These are phyloP conservation scores for Coleophoma cylindrospora DNA, from an alignment of 2,329 filamentous ascomycete genomes.

Conservation along the genomic window DNA sequence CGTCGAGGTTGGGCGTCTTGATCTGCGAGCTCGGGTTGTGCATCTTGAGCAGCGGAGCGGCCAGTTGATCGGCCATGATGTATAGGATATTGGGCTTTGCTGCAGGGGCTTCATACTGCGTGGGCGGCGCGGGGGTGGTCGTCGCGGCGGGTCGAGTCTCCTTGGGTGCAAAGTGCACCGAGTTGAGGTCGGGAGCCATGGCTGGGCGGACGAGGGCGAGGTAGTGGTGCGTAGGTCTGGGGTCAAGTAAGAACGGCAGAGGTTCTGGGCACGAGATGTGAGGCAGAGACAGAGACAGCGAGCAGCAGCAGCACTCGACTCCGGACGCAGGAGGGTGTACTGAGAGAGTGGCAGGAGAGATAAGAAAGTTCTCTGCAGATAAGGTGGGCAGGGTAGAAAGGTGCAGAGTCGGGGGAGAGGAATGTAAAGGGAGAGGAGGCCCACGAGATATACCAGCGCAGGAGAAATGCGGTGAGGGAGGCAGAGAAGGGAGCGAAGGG, in stretches of 20 bases:
- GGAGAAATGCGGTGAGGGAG: not conserved
- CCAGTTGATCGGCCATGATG: slow-evolving; percentile 96
- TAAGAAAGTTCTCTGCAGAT: not conserved
- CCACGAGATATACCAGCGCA: not conserved
- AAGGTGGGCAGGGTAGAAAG: not conserved
- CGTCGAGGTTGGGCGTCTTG: slow-evolving; percentile 86
- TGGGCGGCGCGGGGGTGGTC: slow-evolving; percentile 15
- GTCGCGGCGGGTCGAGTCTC: slow-evolving; percentile 13
- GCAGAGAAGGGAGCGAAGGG: not conserved
- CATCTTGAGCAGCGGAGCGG: slow-evolving; percentile 85
- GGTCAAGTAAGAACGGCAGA: no score
- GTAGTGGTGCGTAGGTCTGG: not conserved
- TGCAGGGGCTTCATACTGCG: slow-evolving; percentile 6
- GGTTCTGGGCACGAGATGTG: not conserved
- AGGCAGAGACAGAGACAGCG: not conserved
- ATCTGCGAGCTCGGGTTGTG: slow-evolving; percentile 86
- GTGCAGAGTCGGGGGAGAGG: not conserved
- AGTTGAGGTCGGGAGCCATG: slow-evolving; percentile 74
- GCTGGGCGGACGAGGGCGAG: slow-evolving; percentile 5
- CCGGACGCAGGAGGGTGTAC: not conserved
- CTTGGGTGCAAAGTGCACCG: slow-evolving; percentile 53
- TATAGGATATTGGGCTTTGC: slow-evolving; percentile 68
- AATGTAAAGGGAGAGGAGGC: not conserved
- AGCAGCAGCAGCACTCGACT: not conserved
- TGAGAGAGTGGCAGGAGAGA: not conserved